phyloP scores from a whole-genome alignment of 2,329 filamentous ascomycete genomes.

The Cordyceps tenuipes region DNA sequence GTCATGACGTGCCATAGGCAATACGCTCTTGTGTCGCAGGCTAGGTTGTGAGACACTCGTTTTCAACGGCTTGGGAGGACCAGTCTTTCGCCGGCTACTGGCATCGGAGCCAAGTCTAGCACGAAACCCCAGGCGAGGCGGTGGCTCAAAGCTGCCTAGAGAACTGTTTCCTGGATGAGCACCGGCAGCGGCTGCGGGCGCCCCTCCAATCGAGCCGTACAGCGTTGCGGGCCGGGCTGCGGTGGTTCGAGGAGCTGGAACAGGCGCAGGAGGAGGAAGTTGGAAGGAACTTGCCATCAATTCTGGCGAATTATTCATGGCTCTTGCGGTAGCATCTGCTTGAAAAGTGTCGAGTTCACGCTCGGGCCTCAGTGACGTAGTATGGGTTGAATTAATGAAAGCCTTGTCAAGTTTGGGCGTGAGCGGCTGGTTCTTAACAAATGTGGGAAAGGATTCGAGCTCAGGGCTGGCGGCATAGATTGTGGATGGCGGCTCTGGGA shows the following conservation, averaged over 20 bases:
- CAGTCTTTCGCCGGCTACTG: conserved; percentile 4
- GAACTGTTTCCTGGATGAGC: not conserved
- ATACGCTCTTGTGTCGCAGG: not conserved
- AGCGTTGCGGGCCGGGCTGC: conserved; percentile 3
- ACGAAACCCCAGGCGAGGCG: conserved; percentile 7
- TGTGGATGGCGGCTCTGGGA: not conserved
- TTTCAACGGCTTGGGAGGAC: not conserved
- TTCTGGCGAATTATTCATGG: not conserved
- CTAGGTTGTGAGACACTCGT: not conserved
- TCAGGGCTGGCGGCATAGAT: not conserved
- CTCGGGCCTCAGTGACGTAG: not conserved
- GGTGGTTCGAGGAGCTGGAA: not conserved
- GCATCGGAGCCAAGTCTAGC: conserved; percentile 10
- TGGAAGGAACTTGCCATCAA: not conserved
- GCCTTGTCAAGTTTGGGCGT: not conserved
- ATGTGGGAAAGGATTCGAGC: not conserved
- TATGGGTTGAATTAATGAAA: not conserved
- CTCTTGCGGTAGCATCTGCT: not conserved
- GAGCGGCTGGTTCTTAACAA: not conserved
- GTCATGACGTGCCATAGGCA: not conserved
- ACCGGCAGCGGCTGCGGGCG: not conserved
- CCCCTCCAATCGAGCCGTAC: not conserved
- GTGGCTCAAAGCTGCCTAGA: not conserved
- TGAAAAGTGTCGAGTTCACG: not conserved
- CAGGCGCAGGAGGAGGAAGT: not conserved